Percentiles rank a stretch among this genome's conserved stretches.
phyloP scores from a whole-genome alignment of 1,284 basidiomycete genomes.

The Ceratobasidium papillatum region DNA sequence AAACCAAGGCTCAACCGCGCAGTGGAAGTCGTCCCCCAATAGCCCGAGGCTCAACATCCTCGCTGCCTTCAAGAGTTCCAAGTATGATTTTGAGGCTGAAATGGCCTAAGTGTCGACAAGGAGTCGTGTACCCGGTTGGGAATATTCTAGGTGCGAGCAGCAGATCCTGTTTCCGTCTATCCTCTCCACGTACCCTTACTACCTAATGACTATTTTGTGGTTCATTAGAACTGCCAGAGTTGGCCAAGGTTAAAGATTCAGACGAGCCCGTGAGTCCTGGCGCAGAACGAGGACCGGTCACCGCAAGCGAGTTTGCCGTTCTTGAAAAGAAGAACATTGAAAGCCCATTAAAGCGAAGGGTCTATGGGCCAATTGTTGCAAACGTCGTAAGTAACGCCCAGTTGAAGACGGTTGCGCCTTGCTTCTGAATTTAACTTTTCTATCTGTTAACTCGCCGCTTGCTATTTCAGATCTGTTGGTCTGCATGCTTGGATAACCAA shows the following conservation, averaged over 20 bases:
- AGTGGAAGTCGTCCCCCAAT: neutral
- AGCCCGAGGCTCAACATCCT: conserved; percentile 11
- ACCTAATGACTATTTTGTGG: neutral
- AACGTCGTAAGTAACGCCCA: conserved; percentile 24
- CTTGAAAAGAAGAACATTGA: conserved; percentile 21
- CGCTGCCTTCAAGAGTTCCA: neutral
- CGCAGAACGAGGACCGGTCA: conserved; percentile 26
- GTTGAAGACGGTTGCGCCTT: neutral
- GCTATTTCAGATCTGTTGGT: conserved; percentile 29
- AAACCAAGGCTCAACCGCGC: neutral
- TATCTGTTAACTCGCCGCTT: neutral
- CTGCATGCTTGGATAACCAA: conserved; percentile 36
- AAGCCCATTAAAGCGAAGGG: conserved; percentile 11
- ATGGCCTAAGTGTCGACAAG: neutral
- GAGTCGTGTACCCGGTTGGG: conserved; percentile 9
- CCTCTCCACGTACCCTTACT: neutral
- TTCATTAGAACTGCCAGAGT: conserved; percentile 22
- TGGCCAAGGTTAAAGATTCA: conserved; percentile 30
- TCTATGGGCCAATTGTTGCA: conserved; percentile 25
- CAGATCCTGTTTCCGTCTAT: neutral
- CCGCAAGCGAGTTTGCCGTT: conserved; percentile 26
- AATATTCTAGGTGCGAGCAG: conserved; percentile 27
- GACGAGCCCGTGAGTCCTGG: conserved; percentile 35
- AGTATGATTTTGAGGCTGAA: conserved; percentile 19
- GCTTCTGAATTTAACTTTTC: neutral